Percentiles rank a stretch among this genome's conserved stretches.
phyloP scores from a whole-genome alignment of 192 early-diverging fungal species.

The Endogone sp. region DNA sequence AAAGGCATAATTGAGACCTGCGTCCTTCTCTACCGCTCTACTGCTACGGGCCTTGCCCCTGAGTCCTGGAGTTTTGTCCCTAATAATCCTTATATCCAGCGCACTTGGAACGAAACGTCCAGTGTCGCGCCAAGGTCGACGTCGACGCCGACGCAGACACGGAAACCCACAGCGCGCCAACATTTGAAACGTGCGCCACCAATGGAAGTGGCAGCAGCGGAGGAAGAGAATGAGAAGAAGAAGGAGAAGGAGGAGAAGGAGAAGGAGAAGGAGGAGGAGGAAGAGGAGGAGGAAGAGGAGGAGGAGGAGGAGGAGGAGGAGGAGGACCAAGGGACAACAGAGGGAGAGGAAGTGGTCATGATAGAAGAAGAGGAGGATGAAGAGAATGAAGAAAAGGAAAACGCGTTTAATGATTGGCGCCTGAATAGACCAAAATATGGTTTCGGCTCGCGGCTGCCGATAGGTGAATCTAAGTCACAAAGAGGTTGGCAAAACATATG shows the following conservation, averaged over 20 bases:
- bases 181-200: no score
- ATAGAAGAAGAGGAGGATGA: no score
- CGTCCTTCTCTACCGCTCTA: slow-evolving; percentile 35
- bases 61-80: slow-evolving; percentile 32
- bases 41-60: slow-evolving; percentile 42
- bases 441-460: no score
- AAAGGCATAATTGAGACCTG: slow-evolving; percentile 41
- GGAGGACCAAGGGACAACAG: background rate
- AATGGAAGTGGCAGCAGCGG: no score
- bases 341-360: no score
- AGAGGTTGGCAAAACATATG: background rate
- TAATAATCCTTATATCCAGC: background rate
- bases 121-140: slow-evolving; percentile 6
- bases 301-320: background rate
- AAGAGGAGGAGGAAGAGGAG: background rate
- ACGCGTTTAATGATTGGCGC: no score
- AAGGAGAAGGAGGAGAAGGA: background rate
- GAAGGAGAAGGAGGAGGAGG: no score
- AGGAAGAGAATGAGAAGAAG: background rate
- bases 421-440: no score
- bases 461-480: no score
- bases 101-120: slow-evolving; percentile 3
- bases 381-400: no score
- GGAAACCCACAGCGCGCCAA: no score
- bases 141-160: background rate